Conservation (phyloP, 257 asterid genomes). For the Nicotiana undulata region DNA sequence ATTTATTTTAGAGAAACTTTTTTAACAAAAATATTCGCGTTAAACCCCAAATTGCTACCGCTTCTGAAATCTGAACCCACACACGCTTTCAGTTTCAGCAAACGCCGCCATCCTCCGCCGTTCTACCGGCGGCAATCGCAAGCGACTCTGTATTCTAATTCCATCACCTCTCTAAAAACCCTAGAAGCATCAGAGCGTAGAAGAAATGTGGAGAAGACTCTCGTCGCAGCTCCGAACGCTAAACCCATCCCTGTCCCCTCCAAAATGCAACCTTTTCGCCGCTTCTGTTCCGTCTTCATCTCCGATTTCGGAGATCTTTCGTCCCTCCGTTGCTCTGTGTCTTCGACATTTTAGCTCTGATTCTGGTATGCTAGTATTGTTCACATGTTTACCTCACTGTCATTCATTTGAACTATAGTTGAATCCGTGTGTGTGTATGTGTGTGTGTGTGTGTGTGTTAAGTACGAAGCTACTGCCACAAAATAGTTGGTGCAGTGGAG, state of each 20-base stretch:
- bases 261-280: neutral
- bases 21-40: neutral
- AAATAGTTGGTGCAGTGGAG: too few relatives aligned
- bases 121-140: neutral
- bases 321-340: neutral
- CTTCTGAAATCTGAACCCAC: neutral
- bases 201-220: constrained; percentile 11
- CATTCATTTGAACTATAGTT: neutral
- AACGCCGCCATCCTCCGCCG: neutral
- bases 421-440: neutral
- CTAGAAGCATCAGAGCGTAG: neutral
- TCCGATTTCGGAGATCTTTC: neutral
- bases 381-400: neutral
- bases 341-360: neutral
- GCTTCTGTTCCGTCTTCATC: neutral
- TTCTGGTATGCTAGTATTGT: neutral
- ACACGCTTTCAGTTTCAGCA: neutral
- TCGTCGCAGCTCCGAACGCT: neutral
- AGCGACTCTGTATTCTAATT: neutral
- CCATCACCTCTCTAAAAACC: neutral
- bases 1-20: neutral
- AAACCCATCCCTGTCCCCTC: neutral
- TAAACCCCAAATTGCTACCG: neutral
- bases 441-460: too few relatives aligned
- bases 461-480: too few relatives aligned